phyloP scores from a whole-genome alignment of 345 rosid genomes.

The Acer saccharum region DNA sequence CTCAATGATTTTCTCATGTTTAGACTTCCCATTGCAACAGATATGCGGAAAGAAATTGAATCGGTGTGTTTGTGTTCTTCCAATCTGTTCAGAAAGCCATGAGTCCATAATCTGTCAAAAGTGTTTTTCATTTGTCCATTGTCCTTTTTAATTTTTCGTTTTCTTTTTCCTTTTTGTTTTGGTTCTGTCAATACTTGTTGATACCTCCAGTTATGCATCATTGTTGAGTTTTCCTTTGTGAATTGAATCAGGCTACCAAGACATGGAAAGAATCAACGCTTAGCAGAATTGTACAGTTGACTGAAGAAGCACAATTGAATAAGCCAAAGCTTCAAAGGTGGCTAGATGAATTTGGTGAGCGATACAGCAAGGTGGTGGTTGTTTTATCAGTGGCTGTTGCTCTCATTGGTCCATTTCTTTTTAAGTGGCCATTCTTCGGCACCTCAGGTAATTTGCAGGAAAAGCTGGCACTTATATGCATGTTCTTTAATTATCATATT shows the following conservation, averaged over 20 bases:
- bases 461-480: slow-evolving; percentile 4
- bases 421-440: slow-evolving; percentile 89
- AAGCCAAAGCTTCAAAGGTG: slow-evolving; percentile 95
- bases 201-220: slow-evolving; percentile 13
- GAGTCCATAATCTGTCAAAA: background rate
- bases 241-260: slow-evolving; percentile 63
- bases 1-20: slow-evolving; percentile 3
- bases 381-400: slow-evolving; percentile 79
- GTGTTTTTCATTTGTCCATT: background rate
- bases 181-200: background rate
- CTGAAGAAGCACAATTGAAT: slow-evolving; percentile 90
- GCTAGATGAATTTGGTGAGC: slow-evolving; percentile 97
- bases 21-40: background rate
- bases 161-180: background rate
- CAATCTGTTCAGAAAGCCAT: background rate
- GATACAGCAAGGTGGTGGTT: slow-evolving; percentile 87
- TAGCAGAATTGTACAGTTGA: slow-evolving; percentile 85
- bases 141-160: background rate
- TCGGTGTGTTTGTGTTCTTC: slow-evolving; percentile 8
- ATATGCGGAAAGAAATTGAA: slow-evolving; percentile 13
- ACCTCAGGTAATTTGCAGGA: slow-evolving; percentile 63
- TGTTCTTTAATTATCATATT: background rate
- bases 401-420: slow-evolving; percentile 81
- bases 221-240: slow-evolving; percentile 4
- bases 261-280: slow-evolving; percentile 93